Evolutionary conservation across 306 rosid genomes (phyloP), one percentile per base, ranked within the genome.

Genomic region (Vachellia pachyceras): DNA sequence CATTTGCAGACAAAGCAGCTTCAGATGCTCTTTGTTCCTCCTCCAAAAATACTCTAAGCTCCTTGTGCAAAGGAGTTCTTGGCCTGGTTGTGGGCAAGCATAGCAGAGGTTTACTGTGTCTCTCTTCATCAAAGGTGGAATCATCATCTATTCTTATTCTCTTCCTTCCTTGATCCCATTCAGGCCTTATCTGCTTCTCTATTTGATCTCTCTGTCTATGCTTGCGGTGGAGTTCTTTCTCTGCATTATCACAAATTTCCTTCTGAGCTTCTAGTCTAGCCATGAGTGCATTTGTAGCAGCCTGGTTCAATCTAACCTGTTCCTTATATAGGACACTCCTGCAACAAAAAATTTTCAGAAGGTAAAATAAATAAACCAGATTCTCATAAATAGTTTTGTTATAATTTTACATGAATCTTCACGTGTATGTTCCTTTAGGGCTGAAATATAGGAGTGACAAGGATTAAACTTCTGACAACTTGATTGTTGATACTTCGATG

Each of bases 311-410:
- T 86, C 99, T 96, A 71, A 94, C 76, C 75, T 96, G 99, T 82
- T 96, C 99, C 90, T 96, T 96, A 72, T 96, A 96, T 36, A 94
- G 87, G 25, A 96, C 97, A 84, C 95, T 90, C 95, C 99, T 93
- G 75, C 88, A 87, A 55, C 18, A 72, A 86, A 84, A 15, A 61
- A 68, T 5, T 25, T 40, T 49, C 36, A 57, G 5, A 68, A 44
- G 8, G 78, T 6, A 77, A 68, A 40, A n/a, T n/a, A 9, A 40
- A 68, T 20, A 2, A 20, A 68, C 4, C 46, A 13, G 25, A 40
- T 6, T 10, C 72, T 39, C 17, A 50, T 45, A 40, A 67, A 37
- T 67, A 18, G 8, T 67, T 67, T 18, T 5, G 9, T 50, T 49
- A 18, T 17, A 50, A 17, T 17, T 50, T 60, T 60, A 18, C 12